Base-by-base conservation (phyloP, 202 grass and related monocot species). In the Schoenoplectus triqueter region DNA sequence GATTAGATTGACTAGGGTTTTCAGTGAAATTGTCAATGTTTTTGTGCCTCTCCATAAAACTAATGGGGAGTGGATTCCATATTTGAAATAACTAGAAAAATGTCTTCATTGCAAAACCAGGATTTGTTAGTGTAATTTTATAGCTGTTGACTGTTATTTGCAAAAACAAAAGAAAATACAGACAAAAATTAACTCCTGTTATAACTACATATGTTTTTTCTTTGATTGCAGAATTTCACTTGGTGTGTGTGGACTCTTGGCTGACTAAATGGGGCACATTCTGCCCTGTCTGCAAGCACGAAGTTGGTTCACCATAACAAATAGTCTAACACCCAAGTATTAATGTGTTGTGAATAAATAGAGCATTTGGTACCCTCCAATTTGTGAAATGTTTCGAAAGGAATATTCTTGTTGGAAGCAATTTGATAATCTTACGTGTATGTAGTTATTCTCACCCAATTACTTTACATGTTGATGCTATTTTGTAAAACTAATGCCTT, bases 201-300 rank as follows among this genome's bases (percentile, higher is more conserved):
- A 22, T 22, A 52, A 74, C 18, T 20, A 74, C 7, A 85, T 86
- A 1, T 6, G 48, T 4, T 51, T 63, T 74, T 69, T 67, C 31
- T 67, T 31, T 46, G 54, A 69, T 66, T 89, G 59, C 90, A 97
- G 94, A 94, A 86, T 97, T 91, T 87, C 94, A 97, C 76, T 39
- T 81, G 73, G 79, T 83, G 44, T 97, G 94, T 73, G 86, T 97
- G 73, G 94, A 97, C 86, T 78, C 83, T 65, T 97, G 94, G 94
- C 86, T 97, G 77, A 94, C 90, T 79, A 92, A 89, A 84, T 97
- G 94, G 90, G 91, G 91, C 44, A 97, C 92, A 69, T 94, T 89
- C 79, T 97, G 94, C 84, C 94, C 91, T 0, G 76, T 97, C 63
- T 94, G 94, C 85, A 97, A 94, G 78, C 87, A 89, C 56, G 94